phyloP scores from a whole-genome alignment of 2,329 filamentous ascomycete genomes.

The Monilinia fructicola region DNA sequence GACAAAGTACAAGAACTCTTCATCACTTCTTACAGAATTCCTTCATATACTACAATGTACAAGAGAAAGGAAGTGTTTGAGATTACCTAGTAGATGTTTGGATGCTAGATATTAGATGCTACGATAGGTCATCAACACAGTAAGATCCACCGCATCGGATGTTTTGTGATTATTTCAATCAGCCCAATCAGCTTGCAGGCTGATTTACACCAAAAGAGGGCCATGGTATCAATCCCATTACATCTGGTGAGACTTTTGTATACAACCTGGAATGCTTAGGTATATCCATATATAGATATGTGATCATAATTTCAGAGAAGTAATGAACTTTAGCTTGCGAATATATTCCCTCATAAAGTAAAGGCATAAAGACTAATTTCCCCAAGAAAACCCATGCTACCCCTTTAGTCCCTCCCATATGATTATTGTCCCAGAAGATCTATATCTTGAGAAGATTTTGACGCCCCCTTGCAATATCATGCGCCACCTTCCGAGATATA shows the following conservation, averaged over 20 bases:
- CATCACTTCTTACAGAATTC: background rate
- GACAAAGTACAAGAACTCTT: background rate
- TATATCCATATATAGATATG: no score
- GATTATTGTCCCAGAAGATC: conserved; percentile 22
- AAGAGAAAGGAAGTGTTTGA: no score
- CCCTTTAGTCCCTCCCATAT: background rate
- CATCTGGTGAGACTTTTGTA: background rate
- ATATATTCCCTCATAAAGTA: background rate
- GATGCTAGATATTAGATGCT: no score
- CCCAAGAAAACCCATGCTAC: conserved; percentile 2
- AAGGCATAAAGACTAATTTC: background rate
- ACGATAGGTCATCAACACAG: background rate
- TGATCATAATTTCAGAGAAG: background rate
- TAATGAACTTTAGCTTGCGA: background rate
- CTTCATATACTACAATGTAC: background rate
- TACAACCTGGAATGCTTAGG: no score
- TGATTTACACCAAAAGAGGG: background rate
- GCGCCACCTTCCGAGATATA: conserved; percentile 15
- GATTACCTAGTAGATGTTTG: no score
- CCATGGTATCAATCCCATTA: background rate
- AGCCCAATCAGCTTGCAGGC: background rate
- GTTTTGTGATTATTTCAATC: background rate
- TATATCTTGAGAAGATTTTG: conserved; percentile 19
- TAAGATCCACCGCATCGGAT: background rate
- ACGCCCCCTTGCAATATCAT: conserved; percentile 16